Evolutionary conservation across 805 yeast species (phyloP).

Genomic region (Citeromyces nyonsensis): DNA sequence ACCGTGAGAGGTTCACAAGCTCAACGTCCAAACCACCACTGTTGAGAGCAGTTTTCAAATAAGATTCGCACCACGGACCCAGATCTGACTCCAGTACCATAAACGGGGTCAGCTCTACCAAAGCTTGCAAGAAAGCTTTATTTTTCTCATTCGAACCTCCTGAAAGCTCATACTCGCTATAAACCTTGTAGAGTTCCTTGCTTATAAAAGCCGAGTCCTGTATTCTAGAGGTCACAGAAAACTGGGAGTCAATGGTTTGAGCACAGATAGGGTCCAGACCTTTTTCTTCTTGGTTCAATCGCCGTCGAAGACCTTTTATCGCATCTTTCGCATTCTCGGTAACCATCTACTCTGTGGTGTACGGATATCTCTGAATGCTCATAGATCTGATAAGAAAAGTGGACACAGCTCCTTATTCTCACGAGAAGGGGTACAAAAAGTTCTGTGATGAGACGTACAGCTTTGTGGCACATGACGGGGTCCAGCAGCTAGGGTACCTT

Average conservation of each 20-base stretch:
- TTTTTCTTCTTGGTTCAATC: neutral
- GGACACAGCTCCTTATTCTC: conserved; percentile 15
- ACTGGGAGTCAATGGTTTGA: neutral
- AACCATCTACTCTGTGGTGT: conserved; percentile 2
- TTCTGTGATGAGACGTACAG: conserved; percentile 11
- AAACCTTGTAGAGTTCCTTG: no score
- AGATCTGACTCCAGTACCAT: no score
- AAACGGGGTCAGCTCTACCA: no score
- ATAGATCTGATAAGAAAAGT: conserved; percentile 10
- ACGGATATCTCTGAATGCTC: neutral
- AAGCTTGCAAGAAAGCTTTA: no score
- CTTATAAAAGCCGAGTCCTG: no score
- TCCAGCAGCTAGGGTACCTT: conserved; percentile 21
- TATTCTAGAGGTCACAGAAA: conserved; percentile 13
- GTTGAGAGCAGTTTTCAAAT: no score
- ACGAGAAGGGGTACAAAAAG: conserved; percentile 2
- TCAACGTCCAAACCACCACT: no score
- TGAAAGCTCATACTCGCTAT: no score
- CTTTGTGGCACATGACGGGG: conserved; percentile 19
- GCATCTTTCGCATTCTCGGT: conserved; percentile 6
- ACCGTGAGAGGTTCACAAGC: no score
- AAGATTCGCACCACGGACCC: no score
- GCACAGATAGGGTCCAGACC: neutral
- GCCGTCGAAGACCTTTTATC: conserved; percentile 1
- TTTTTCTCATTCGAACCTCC: no score